These are phyloP conservation scores for Syncephalastrum monosporum DNA, from an alignment of 371 early-diverging fungal genomes.

Conservation along the genomic window DNA sequence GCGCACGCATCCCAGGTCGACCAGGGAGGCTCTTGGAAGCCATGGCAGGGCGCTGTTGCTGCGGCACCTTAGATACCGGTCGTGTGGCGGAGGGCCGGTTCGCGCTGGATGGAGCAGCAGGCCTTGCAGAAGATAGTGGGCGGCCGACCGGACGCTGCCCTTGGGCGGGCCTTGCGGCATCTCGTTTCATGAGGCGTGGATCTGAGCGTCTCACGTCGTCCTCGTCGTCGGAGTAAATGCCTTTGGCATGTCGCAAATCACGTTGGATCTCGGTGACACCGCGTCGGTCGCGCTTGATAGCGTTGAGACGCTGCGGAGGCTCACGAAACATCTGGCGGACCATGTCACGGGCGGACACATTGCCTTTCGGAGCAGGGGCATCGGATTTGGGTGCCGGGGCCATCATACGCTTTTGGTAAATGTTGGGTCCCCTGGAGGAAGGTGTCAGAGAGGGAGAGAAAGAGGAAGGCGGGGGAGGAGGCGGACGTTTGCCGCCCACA, in stretches of 20 bases:
- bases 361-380: background rate
- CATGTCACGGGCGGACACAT: constrained; percentile 13
- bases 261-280: constrained; percentile 38
- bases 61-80: background rate
- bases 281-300: constrained; percentile 31
- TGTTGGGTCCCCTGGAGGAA: constrained; percentile 1
- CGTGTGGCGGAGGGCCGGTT: constrained; percentile 14
- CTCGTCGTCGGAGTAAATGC: constrained; percentile 39
- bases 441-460: background rate
- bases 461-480: background rate
- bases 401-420: constrained; percentile 5
- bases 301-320: constrained; percentile 22
- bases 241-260: constrained; percentile 37
- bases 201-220: constrained; percentile 8
- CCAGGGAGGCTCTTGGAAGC: background rate
- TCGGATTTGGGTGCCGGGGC: background rate
- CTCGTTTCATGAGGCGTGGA: constrained; percentile 16
- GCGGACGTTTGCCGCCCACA: constrained; percentile 4
- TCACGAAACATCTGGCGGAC: constrained; percentile 13
- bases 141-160: constrained; percentile 8
- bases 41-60: constrained; percentile 1
- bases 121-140: no score
- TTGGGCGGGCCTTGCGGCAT: constrained; percentile 5
- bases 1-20: no score
- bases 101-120: background rate